Evolutionary conservation across 2,329 filamentous ascomycete species (phyloP), one percentile per base, ranked within the genome.

Genomic region (Tolypocladium tropicale): DNA sequence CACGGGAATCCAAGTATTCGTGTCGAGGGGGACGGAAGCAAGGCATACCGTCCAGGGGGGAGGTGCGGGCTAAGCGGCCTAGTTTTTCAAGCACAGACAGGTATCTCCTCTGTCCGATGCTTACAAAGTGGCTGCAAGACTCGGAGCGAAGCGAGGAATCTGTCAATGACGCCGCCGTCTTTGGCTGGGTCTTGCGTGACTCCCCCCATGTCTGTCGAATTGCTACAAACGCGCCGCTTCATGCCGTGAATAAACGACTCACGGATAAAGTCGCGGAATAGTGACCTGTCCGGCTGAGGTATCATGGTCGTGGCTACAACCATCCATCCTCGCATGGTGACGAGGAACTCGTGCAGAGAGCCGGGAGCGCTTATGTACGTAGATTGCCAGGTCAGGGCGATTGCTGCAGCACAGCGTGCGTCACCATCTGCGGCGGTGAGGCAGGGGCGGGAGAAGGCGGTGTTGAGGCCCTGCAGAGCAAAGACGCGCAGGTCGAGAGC

Each of bases 321-420:
- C 7, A 55, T 60, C 49, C 70, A 72, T 0, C 70, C 70, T n/a
- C 70, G 61, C 10, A 69, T 61, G 65, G 68, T 70, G 53, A 63
- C 53, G 6, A 72, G 36, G 41, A 70, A 73, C 46, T 73, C 70
- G n/a, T 58, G 55, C 68, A 73, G 69, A 32, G 68, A 69, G 18
- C 72, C 68, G 2, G 64, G 53, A n/a, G n/a, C n/a, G n/a, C n/a
- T n/a, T 68, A 73, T 69, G 54, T 70, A 71, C 0, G 64, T 63
- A 0, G 70, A 64, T 52, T 72, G 71, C 43, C 69, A 72, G 3
- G 66, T 62, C 9, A 73, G 60, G 2, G 67, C 62, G 56, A 72
- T 61, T 21, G 67, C 62, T 14, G 70, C 58, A 3, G 63, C 71
- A 51, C 66, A 72, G 11, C 65, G 59, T 7, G 71, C 71, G 46